These are phyloP conservation scores for Ophiocordyceps robertsii DNA, from an alignment of 2,329 filamentous ascomycete genomes.

Conservation along the genomic window DNA sequence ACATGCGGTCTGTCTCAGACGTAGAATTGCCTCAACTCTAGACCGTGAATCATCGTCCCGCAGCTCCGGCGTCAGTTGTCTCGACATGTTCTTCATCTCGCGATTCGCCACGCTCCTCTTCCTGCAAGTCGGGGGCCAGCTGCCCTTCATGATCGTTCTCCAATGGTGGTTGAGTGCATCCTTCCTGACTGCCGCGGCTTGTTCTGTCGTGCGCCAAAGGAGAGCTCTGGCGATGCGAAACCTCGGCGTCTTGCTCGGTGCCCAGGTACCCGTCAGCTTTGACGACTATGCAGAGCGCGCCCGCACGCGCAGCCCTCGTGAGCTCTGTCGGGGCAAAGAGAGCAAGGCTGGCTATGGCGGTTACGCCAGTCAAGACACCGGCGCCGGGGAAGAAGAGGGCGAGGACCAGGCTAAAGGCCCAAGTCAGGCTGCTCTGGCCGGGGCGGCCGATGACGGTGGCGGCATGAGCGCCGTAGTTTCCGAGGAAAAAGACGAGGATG, in stretches of 20 bases:
- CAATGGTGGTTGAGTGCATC: too few species aligned
- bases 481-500: constrained; percentile 2
- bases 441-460: constrained; percentile 2
- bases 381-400: constrained; percentile 3
- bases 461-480: constrained; percentile 3
- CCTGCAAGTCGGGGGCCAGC: too few species aligned
- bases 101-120: too few species aligned
- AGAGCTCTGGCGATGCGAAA: neutral
- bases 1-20: too few species aligned
- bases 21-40: too few species aligned
- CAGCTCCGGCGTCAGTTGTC: too few species aligned
- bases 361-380: constrained; percentile 1
- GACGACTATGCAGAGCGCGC: constrained; percentile 2
- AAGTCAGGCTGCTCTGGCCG: constrained; percentile 1
- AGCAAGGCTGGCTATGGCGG: constrained; percentile 4
- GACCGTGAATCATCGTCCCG: too few species aligned
- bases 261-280: neutral
- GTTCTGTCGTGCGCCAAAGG: neutral
- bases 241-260: neutral
- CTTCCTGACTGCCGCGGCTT: too few species aligned
- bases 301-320: constrained; percentile 2
- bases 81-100: too few species aligned
- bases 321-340: constrained; percentile 3
- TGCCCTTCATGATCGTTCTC: too few species aligned
- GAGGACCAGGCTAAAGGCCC: neutral